These are phyloP conservation scores for Aschersonia sp. DNA, from an alignment of 2,329 filamentous ascomycete genomes.

Conservation along the genomic window DNA sequence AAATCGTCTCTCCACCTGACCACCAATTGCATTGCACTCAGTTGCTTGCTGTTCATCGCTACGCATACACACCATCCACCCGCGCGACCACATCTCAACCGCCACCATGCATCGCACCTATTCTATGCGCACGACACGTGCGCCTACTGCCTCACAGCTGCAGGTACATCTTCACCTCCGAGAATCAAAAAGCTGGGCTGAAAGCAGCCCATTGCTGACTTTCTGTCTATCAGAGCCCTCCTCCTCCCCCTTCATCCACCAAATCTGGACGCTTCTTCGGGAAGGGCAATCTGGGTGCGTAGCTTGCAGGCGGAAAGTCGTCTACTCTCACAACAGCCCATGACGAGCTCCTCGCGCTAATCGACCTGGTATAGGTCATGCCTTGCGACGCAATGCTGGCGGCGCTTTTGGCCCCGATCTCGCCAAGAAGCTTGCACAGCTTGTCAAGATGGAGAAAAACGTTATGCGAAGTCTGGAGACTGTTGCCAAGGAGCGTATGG, in stretches of 20 bases:
- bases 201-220: background rate
- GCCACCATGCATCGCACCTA: conserved; percentile 89
- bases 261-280: conserved; percentile 87
- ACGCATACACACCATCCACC: background rate
- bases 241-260: conserved; percentile 79
- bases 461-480: conserved; percentile 97
- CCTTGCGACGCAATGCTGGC: conserved; percentile 58
- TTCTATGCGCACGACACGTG: conserved; percentile 94
- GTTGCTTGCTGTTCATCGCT: background rate
- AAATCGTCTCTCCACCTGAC: background rate
- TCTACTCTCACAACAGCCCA: background rate
- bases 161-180: conserved; percentile 27
- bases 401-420: conserved; percentile 75
- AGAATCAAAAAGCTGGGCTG: background rate
- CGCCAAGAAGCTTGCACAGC: conserved; percentile 90
- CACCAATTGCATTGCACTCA: background rate
- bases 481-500: conserved; percentile 93
- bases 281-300: conserved; percentile 71
- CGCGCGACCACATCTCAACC: conserved; percentile 3
- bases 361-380: conserved; percentile 33
- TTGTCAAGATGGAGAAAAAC: conserved; percentile 99
- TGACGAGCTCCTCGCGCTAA: background rate
- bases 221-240: conserved; percentile 57
- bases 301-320: background rate
- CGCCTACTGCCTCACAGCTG: conserved; percentile 76